Evolutionary conservation across 208 protist genomes (phyloP).

Genomic region (Blechomonas ayalai): DNA sequence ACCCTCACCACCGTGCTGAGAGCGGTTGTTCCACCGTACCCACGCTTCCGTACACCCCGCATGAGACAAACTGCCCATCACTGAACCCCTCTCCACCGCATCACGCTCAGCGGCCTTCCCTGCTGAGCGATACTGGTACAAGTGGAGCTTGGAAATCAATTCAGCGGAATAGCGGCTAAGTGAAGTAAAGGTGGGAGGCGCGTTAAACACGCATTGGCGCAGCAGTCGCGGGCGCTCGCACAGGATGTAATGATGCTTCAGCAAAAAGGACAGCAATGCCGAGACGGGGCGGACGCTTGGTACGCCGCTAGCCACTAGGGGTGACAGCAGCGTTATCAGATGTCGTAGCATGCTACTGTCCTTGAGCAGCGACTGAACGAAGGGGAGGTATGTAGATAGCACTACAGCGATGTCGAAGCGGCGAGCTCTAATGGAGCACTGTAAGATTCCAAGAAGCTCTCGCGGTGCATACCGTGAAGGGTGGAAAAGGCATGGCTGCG

Average conservation of each 20-base stretch:
- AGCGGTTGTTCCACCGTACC: constrained; percentile 61
- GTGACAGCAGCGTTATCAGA: constrained; percentile 36
- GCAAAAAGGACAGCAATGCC: constrained; percentile 43
- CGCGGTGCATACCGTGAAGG: constrained; percentile 41
- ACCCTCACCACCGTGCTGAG: constrained; percentile 43
- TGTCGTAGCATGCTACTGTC: constrained; percentile 29
- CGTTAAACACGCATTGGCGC: constrained; percentile 63
- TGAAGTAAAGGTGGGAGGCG: constrained; percentile 7
- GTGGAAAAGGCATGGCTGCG: constrained; percentile 21
- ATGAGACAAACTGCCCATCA: too few species aligned
- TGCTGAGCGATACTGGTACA: too few species aligned
- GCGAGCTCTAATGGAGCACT: constrained; percentile 38
- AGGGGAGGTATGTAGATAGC: constrained; percentile 52
- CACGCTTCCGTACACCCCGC: constrained; percentile 27
- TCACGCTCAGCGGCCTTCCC: too few species aligned
- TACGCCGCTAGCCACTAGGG: constrained; percentile 2
- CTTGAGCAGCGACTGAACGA: constrained; percentile 51
- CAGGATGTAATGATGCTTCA: constrained; percentile 54
- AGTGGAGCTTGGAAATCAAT: too few species aligned
- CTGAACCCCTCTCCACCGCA: too few species aligned
- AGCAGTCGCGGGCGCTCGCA: constrained; percentile 38
- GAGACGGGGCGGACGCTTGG: background rate
- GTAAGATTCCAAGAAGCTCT: constrained; percentile 61
- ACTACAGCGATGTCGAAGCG: constrained; percentile 38
- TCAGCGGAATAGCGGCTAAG: constrained; percentile 30